These are phyloP conservation scores for Apiospora kogelbergensis DNA, from an alignment of 2,329 filamentous ascomycete species.

Conservation along the genomic window DNA sequence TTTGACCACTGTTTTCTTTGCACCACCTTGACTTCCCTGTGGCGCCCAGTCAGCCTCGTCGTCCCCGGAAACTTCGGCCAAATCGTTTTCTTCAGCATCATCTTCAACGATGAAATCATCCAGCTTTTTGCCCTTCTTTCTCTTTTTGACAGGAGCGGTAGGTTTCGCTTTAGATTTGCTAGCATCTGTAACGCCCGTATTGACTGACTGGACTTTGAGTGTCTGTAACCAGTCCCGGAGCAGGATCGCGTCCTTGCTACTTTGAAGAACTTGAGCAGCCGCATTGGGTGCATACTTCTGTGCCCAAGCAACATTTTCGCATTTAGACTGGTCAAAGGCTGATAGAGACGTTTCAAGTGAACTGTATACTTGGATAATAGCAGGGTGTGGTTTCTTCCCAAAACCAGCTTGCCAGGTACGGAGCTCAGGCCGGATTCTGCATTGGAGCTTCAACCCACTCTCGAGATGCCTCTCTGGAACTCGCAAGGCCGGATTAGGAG, in stretches of 20 bases:
- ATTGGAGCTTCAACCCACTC: constrained; percentile 54
- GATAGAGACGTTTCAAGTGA: constrained; percentile 64
- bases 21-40: constrained; percentile 34
- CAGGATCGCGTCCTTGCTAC: constrained; percentile 66
- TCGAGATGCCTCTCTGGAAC: constrained; percentile 58
- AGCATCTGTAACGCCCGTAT: constrained; percentile 51
- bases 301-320: constrained; percentile 72
- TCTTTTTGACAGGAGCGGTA: constrained; percentile 49
- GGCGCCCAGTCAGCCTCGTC: constrained; percentile 56
- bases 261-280: constrained; percentile 73
- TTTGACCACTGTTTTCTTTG: constrained; percentile 56
- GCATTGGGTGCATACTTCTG: constrained; percentile 80
- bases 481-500: constrained; percentile 49
- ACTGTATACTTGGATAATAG: constrained; percentile 58
- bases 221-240: constrained; percentile 80
- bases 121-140: constrained; percentile 70
- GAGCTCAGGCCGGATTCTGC: constrained; percentile 47
- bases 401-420: constrained; percentile 26
- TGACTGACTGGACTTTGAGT: constrained; percentile 75
- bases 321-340: constrained; percentile 77
- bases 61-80: constrained; percentile 67
- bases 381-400: constrained; percentile 49
- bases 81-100: constrained; percentile 69
- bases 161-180: constrained; percentile 32
- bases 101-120: constrained; percentile 80